Conservation (phyloP, 495 filamentous ascomycete species). For the Pyrenula massariospora region DNA sequence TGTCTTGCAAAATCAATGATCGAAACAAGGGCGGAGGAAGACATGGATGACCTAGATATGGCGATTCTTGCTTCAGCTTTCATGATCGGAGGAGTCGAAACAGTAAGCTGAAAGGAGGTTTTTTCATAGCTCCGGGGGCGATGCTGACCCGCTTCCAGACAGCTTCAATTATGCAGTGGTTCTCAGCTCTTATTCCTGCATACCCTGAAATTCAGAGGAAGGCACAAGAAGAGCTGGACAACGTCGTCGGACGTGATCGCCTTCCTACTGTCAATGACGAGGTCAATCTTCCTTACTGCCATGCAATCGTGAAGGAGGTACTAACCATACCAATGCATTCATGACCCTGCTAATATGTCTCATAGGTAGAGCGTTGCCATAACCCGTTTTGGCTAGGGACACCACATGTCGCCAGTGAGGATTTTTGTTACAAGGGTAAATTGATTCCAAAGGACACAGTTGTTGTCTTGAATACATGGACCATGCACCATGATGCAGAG, state of each 20-base stretch:
- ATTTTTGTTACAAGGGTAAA: constrained; percentile 39
- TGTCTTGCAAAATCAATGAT: background rate
- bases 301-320: constrained; percentile 29
- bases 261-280: constrained; percentile 18
- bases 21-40: background rate
- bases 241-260: constrained; percentile 10
- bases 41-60: background rate
- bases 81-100: background rate
- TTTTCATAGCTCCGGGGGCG: too few relatives aligned
- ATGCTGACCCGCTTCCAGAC: background rate
- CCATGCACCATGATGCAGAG: constrained; percentile 24
- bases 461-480: constrained; percentile 36
- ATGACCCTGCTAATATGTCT: constrained; percentile 27
- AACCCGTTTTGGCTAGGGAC: background rate
- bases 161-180: background rate
- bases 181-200: background rate
- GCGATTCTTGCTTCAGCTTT: background rate
- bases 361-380: background rate
- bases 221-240: constrained; percentile 30
- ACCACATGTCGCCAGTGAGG: constrained; percentile 42
- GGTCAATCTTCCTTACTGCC: constrained; percentile 29
- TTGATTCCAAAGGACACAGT: constrained; percentile 36
- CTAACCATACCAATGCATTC: constrained; percentile 24
- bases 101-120: background rate
- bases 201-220: background rate